Percentiles rank a stretch among this genome's conserved stretches.
These are phyloP conservation scores for Sarocladium strictum DNA, from an alignment of 2,329 filamentous ascomycete species.

Conservation along the genomic window DNA sequence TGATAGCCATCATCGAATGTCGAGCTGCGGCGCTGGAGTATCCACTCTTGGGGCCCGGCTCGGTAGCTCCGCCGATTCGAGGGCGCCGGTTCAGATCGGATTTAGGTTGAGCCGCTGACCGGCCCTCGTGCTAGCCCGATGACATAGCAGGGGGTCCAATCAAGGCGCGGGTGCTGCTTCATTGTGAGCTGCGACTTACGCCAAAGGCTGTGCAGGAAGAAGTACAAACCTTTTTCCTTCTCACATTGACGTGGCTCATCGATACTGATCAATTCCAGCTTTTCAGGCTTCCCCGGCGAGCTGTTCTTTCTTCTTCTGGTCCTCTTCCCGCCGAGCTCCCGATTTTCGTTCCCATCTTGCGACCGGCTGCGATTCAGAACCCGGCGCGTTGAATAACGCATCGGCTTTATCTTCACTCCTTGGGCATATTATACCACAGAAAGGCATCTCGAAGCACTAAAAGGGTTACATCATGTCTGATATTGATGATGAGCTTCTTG, in stretches of 20 bases:
- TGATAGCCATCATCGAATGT: slow-evolving; percentile 3
- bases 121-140: background rate
- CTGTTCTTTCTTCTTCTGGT: background rate
- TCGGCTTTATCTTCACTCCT: background rate
- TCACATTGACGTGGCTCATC: background rate
- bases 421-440: background rate
- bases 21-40: background rate
- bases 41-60: background rate
- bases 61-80: background rate
- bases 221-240: background rate
- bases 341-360: background rate
- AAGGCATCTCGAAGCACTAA: too few species aligned
- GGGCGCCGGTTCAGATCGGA: background rate
- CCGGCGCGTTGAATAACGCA: background rate
- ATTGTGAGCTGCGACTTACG: background rate
- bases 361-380: background rate
- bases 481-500: slow-evolving; percentile 89
- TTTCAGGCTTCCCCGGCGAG: background rate
- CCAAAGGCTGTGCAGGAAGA: slow-evolving; percentile 1
- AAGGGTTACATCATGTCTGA: slow-evolving; percentile 85
- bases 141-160: slow-evolving; percentile 3
- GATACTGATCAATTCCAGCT: background rate
- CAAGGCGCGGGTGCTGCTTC: background rate
- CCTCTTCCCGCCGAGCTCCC: background rate
- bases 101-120: background rate